Percentiles rank a stretch among this genome's conserved stretches.
phyloP scores from a whole-genome alignment of 2,329 filamentous ascomycete species.

The Neonectria hederae region DNA sequence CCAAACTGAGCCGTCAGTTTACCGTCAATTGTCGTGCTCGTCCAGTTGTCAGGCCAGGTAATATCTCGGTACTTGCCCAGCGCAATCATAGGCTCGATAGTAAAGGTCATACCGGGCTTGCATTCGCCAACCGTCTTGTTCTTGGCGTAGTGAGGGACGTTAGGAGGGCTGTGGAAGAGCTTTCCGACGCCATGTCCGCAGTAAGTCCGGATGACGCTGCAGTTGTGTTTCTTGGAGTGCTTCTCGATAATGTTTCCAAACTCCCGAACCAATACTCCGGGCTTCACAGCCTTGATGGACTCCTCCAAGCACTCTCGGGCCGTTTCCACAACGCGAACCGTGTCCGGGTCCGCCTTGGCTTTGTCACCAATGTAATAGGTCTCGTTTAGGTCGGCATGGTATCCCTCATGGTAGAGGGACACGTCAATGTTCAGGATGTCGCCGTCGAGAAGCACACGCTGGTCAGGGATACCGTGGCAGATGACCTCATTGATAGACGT shows the following conservation, averaged over 20 bases:
- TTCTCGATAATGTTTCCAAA: constrained; percentile 97
- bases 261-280: constrained; percentile 90
- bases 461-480: constrained; percentile 97
- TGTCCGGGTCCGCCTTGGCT: constrained; percentile 83
- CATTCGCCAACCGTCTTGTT: constrained; percentile 96
- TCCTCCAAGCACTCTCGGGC: constrained; percentile 90
- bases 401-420: constrained; percentile 91
- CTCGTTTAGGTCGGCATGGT: constrained; percentile 97
- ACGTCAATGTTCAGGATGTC: constrained; percentile 99
- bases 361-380: constrained; percentile 97
- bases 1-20: constrained; percentile 92
- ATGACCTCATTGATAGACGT: constrained; percentile 97
- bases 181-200: constrained; percentile 96
- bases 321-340: constrained; percentile 89
- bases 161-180: constrained; percentile 92
- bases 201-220: constrained; percentile 94
- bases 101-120: constrained; percentile 98
- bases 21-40: constrained; percentile 90
- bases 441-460: constrained; percentile 85
- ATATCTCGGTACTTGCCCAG: constrained; percentile 90
- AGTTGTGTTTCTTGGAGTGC: constrained; percentile 84
- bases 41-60: constrained; percentile 99
- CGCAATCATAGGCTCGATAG: constrained; percentile 98
- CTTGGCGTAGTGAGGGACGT: constrained; percentile 96
- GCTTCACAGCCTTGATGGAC: constrained; percentile 91